Evolutionary conservation across 2,329 filamentous ascomycete genomes (phyloP).

Genomic region (Celoporthe dispersa): DNA sequence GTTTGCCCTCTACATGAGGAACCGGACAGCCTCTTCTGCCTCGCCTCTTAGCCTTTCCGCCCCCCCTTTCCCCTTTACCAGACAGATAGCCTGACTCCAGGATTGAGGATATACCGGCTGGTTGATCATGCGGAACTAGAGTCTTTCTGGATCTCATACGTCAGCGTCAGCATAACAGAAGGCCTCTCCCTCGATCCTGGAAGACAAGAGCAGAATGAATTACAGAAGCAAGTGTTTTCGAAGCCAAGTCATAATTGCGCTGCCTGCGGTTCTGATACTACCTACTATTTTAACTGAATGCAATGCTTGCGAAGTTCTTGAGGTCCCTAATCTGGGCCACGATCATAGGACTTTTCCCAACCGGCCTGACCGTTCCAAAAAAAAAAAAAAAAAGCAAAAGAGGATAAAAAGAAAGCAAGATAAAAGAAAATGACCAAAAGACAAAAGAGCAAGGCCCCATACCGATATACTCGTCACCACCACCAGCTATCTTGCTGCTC

Average conservation of each 20-base stretch:
- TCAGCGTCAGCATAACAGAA: not conserved
- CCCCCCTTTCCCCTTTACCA: not conserved
- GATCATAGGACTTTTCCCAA: conserved; percentile 8
- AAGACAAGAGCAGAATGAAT: not conserved
- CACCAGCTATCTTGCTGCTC: not conserved
- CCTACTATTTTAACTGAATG: not conserved
- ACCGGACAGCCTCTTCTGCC: not conserved
- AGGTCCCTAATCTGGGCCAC: not conserved
- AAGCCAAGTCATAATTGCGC: not conserved
- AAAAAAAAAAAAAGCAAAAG: not conserved
- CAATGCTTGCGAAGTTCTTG: conserved; percentile 1
- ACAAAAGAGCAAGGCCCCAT: not conserved
- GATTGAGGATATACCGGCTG: not conserved
- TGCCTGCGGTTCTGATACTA: not conserved
- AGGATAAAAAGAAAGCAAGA: not conserved
- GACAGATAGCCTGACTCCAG: not conserved
- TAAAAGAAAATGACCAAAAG: too few species aligned
- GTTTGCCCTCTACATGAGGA: not conserved
- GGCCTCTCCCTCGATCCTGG: not conserved
- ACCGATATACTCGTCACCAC: conserved; percentile 7
- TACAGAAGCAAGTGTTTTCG: not conserved
- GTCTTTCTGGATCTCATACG: not conserved
- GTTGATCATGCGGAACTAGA: not conserved
- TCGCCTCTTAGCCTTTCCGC: not conserved
- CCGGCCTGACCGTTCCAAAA: conserved; percentile 5